Evolutionary conservation across 495 filamentous ascomycete genomes (phyloP), one percentile per base, ranked within the genome.

Genomic region (Tuber melanosporum): DNA sequence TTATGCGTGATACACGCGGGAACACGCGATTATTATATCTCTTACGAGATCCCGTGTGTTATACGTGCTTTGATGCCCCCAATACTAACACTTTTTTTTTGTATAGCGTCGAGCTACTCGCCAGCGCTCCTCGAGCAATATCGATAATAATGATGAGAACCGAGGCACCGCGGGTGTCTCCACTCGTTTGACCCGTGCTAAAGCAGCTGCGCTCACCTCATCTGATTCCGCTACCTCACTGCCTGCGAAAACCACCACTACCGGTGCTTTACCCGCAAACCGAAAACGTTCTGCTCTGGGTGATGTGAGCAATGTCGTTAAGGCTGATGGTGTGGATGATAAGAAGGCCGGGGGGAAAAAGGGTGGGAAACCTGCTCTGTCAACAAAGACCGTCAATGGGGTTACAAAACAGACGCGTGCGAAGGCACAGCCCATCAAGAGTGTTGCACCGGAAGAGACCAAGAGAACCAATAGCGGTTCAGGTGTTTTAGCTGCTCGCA

Each of bases 101-200:
- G 26, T 41, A 62, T 44, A 83, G 82, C 81, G 82, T 79, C 80
- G 91, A 78, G 85, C 86, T 73, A 84, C 88, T 80, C 87, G 91
- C 79, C 87, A 87, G 75, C 90, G 94, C 85, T 88, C 89, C 79
- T 85, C 75, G 70, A 80, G 78, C 75, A 82, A 91, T 76, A 91
- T 91, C 81, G 95, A 98, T 84, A 94, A 97, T 85, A 97, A 97
- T 82, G 95, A 97, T 83, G 95, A 98, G 87, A 97, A 97, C 82
- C 86, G 85, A 71, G 72, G 76, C 6, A 86, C 85, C 62, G 89
- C 87, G 41, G 57, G 57, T 66, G 57, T 36, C 57, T 89, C 92
- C 75, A 91, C 90, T 84, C 94, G 95, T 85, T 82, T 98, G 83
- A 99, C 95, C 73, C 89, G 95, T 84, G 95, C 96, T 76, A 99